Evolutionary conservation across 306 rosid genomes (phyloP).

Genomic region (Trichosanthes truncata): DNA sequence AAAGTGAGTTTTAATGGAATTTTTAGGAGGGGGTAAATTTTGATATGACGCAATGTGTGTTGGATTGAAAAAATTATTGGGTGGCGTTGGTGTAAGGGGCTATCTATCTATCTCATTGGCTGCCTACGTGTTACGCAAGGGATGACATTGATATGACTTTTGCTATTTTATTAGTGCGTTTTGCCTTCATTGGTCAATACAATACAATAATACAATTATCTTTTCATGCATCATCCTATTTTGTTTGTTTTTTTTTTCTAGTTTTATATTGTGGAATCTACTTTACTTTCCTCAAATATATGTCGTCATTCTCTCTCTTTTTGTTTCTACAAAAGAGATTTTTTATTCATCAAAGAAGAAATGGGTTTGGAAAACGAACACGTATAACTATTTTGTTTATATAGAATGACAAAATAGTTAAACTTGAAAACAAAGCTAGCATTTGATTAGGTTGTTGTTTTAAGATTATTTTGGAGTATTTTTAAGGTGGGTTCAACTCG

Average conservation of each 20-base stretch:
- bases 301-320: background rate
- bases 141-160: background rate
- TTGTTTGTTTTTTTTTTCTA: background rate
- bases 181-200: background rate
- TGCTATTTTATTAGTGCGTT: background rate
- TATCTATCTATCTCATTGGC: background rate
- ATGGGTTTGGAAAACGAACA: background rate
- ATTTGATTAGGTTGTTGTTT: too few species aligned
- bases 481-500: background rate
- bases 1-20: too few species aligned
- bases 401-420: background rate
- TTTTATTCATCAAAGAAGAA: background rate
- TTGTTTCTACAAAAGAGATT: background rate
- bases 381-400: background rate
- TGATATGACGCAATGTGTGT: too few species aligned
- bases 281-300: background rate
- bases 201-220: background rate
- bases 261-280: background rate
- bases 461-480: too few species aligned
- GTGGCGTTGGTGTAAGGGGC: background rate
- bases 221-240: background rate
- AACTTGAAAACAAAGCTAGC: background rate
- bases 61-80: background rate
- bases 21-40: too few species aligned
- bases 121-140: slow-evolving; percentile 10